Evolutionary conservation across 2,329 filamentous ascomycete species (phyloP).

Genomic region (Claviceps capensis): DNA sequence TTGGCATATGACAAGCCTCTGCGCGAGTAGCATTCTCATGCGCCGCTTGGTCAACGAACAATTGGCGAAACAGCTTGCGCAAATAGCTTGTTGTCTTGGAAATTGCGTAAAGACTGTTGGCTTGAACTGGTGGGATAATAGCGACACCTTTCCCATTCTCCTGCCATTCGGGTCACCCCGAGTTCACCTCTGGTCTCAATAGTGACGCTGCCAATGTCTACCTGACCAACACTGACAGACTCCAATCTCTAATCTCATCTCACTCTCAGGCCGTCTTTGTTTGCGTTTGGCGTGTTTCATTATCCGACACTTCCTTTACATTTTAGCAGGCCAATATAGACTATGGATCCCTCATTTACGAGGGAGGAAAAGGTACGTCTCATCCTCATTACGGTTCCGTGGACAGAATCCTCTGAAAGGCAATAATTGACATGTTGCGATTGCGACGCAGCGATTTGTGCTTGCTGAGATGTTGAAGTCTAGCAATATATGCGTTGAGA

Average conservation of each 20-base stretch:
- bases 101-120: conserved; percentile 1
- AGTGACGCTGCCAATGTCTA: not conserved
- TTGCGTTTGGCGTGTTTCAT: not conserved
- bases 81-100: not conserved
- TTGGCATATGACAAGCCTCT: not conserved
- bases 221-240: not conserved
- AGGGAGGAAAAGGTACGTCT: conserved; percentile 8
- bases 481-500: conserved; percentile 33
- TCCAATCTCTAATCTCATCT: not conserved
- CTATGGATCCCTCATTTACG: conserved; percentile 6
- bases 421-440: not conserved
- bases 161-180: conserved; percentile 1
- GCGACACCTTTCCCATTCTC: conserved; percentile 4
- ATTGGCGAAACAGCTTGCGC: conserved; percentile 2
- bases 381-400: not conserved
- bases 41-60: not conserved
- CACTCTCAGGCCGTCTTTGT: not conserved
- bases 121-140: conserved; percentile 6
- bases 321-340: not conserved
- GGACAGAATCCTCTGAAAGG: not conserved
- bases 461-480: conserved; percentile 45
- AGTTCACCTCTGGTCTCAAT: not conserved
- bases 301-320: not conserved
- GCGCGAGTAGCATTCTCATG: not conserved
- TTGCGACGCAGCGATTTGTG: conserved; percentile 35